Evolutionary conservation across 2,329 filamentous ascomycete genomes (phyloP).

Genomic region (Rugonectria rugulosa): DNA sequence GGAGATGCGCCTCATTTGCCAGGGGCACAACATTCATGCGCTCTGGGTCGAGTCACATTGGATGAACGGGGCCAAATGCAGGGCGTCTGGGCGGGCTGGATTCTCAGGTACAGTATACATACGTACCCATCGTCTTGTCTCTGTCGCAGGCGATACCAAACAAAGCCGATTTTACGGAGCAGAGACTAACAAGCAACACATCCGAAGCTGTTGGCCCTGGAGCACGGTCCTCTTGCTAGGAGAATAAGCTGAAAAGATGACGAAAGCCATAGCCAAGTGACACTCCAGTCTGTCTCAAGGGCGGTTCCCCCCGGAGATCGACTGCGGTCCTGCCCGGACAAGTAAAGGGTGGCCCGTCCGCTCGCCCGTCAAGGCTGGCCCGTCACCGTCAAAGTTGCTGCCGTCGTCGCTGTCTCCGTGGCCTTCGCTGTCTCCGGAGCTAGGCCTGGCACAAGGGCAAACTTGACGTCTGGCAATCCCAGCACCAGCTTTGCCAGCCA

Average conservation of each 20-base stretch:
- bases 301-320: conserved; percentile 19
- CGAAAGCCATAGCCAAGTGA: conserved; percentile 15
- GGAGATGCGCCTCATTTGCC: conserved; percentile 24
- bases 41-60: conserved; percentile 19
- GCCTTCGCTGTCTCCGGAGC: conserved; percentile 26
- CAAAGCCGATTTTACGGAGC: too few relatives aligned
- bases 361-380: conserved; percentile 28
- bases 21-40: conserved; percentile 17
- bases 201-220: not conserved
- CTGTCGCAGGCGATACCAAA: conserved; percentile 1
- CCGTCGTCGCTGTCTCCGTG: conserved; percentile 6
- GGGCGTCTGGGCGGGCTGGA: not conserved
- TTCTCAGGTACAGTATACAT: conserved; percentile 6
- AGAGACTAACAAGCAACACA: not conserved
- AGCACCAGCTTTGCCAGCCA: too few relatives aligned
- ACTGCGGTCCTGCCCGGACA: conserved; percentile 17
- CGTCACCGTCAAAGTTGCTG: not conserved
- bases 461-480: too few relatives aligned
- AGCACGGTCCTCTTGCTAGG: conserved; percentile 17
- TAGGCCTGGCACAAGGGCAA: conserved; percentile 17
- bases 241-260: conserved; percentile 17
- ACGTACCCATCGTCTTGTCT: too few relatives aligned
- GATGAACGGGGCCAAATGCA: conserved; percentile 21
- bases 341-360: conserved; percentile 23
- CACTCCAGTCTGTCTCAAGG: not conserved